Evolutionary conservation across 352 stramenopile genomes (phyloP), one percentile per base, ranked within the genome.

Genomic region (Globisporangium nunn): DNA sequence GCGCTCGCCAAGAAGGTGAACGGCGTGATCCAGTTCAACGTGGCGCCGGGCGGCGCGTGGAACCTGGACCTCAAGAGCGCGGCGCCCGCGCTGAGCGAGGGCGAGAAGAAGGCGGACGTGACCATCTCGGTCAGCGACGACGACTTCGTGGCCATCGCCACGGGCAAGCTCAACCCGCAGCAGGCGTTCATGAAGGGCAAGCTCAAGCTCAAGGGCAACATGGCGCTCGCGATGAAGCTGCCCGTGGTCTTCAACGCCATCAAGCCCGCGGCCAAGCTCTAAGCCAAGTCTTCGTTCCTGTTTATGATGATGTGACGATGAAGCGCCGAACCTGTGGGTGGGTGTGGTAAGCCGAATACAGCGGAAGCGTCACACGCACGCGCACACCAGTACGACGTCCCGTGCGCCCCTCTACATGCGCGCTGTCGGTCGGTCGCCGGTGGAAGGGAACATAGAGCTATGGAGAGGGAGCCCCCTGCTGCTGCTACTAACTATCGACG

Each of bases 161-260:
- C 74, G 56, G 83, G 83, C 58, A 96, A 97, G 59, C 72, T 97
- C 29, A 96, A 96, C 62, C 78, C 93, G 23, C 93, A 98, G 65
- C 53, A 78, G 77, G 93, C 93, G n/a, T 98, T 97, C 67, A 96
- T 97, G 88, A 96, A 97, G 79, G 89, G 90, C 58, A 97, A 97
- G 67, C 74, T 98, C 51, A 98, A 98, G 68, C 83, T 98, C 50
- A 97, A 98, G 74, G 93, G 93, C 55, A 98, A 97, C 64, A 97
- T 98, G 93, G 78, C 75, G 55, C 75, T 98, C 39, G 93, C 93
- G 31, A 97, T 97, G 87, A 98, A 98, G 81, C 72, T 98, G n/a
- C 91, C 81, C 10, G 68, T 95, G 44, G 79, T 98, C 53, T 87
- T 98, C 54, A 91, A 89, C 68, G 88, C 89, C 31, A 87, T 96